Conservation (phyloP, 208 protist species). For the Trypanosoma mega region DNA sequence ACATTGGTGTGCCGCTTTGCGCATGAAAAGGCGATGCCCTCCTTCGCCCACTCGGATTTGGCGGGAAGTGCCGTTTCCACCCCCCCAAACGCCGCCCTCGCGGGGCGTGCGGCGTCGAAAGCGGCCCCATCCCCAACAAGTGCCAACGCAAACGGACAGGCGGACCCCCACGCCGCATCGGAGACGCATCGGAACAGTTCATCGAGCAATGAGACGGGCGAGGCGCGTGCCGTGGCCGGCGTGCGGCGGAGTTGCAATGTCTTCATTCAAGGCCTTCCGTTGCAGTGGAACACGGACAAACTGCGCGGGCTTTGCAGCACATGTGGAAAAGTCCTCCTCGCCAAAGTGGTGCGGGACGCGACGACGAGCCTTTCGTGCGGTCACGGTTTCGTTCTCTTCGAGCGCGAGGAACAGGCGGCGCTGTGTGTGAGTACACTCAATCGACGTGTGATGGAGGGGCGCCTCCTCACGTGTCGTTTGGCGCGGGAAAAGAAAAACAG, state of each 20-base stretch:
- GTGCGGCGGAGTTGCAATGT: slow-evolving; percentile 22
- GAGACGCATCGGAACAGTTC: too few species aligned
- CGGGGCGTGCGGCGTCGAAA: neutral
- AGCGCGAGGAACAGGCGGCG: slow-evolving; percentile 23
- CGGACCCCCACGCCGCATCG: too few species aligned
- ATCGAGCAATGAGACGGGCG: too few species aligned
- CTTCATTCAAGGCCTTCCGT: slow-evolving; percentile 26
- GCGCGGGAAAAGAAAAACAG: slow-evolving; percentile 12
- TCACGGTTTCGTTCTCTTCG: slow-evolving; percentile 33
- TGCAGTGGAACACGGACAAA: slow-evolving; percentile 30
- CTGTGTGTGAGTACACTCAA: slow-evolving; percentile 15
- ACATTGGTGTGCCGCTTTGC: slow-evolving; percentile 54
- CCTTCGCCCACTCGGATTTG: slow-evolving; percentile 29
- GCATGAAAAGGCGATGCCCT: slow-evolving; percentile 54
- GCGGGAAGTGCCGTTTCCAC: neutral
- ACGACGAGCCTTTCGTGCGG: slow-evolving; percentile 24
- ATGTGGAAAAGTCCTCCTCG: slow-evolving; percentile 24
- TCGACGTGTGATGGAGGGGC: slow-evolving; percentile 9
- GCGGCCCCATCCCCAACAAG: too few species aligned
- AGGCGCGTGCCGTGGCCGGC: neutral
- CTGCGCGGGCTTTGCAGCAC: slow-evolving; percentile 24
- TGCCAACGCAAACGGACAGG: too few species aligned
- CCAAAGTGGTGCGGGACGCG: slow-evolving; percentile 27
- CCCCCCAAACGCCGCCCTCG: neutral
- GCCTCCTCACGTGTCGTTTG: slow-evolving; percentile 21